These are phyloP conservation scores for Pascua guehoae DNA, from an alignment of 1,284 basidiomycete genomes.

Conservation along the genomic window DNA sequence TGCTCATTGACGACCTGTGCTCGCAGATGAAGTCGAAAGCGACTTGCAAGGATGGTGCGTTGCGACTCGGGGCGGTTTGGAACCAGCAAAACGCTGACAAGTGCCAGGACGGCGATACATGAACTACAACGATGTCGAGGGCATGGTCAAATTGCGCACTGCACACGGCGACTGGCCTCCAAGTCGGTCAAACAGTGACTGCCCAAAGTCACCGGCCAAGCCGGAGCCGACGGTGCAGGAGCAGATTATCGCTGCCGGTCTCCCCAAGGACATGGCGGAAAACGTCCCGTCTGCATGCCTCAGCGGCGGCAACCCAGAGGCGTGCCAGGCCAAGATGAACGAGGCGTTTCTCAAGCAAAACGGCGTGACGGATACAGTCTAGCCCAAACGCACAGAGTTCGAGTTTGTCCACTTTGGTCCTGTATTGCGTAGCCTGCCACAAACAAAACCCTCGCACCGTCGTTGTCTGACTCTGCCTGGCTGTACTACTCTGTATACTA, in stretches of 20 bases:
- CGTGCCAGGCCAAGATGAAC: constrained; percentile 18
- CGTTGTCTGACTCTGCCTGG: too few species aligned
- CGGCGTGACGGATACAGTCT: background rate
- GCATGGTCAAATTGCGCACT: constrained; percentile 1
- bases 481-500: too few species aligned
- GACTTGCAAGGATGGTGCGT: constrained; percentile 42
- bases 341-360: constrained; percentile 14
- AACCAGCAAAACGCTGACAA: background rate
- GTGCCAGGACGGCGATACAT: constrained; percentile 13
- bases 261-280: too few species aligned
- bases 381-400: too few species aligned
- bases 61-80: background rate
- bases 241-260: background rate
- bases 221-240: background rate
- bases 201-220: background rate
- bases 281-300: too few species aligned
- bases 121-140: constrained; percentile 18
- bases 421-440: too few species aligned
- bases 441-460: too few species aligned
- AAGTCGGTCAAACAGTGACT: background rate
- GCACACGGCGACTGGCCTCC: background rate
- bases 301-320: constrained; percentile 3
- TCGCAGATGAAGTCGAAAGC: constrained; percentile 46
- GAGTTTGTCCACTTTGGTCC: too few species aligned
- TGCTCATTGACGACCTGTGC: constrained; percentile 49